These are phyloP conservation scores for Aureobasidium sp. DNA, from an alignment of 2,329 filamentous ascomycete species.

Conservation along the genomic window DNA sequence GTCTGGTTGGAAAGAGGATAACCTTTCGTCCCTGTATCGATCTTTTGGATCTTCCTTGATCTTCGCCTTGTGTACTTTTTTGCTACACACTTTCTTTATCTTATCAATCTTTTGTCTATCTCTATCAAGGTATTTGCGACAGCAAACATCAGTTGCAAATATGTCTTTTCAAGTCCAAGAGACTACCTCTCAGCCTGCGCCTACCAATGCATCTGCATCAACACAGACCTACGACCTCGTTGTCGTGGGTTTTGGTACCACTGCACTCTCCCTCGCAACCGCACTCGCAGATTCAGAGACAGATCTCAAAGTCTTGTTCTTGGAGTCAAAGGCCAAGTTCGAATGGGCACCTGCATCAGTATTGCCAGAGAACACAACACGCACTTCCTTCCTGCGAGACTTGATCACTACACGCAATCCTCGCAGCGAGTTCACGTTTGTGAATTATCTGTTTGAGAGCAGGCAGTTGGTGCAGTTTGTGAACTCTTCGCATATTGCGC, in stretches of 20 bases:
- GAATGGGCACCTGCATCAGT: conserved; percentile 19
- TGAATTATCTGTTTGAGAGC: conserved; percentile 26
- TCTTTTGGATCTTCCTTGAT: background rate
- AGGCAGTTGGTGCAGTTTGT: conserved; percentile 24
- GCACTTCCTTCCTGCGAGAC: conserved; percentile 23
- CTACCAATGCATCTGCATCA: background rate
- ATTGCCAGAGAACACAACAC: conserved; percentile 20
- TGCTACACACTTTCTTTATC: background rate
- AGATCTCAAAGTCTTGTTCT: conserved; percentile 19
- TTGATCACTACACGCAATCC: conserved; percentile 25
- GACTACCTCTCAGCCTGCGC: background rate
- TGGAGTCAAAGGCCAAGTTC: conserved; percentile 21
- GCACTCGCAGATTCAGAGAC: conserved; percentile 20
- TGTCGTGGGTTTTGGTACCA: conserved; percentile 23
- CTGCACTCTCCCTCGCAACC: conserved; percentile 22
- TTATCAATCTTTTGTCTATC: conserved; percentile 1
- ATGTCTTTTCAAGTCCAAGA: conserved; percentile 9
- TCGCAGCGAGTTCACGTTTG: conserved; percentile 24
- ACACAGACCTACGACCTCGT: conserved; percentile 18
- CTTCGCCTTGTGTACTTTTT: background rate
- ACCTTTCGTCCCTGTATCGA: background rate
- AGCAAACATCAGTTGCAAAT: background rate
- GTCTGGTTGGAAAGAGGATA: background rate
- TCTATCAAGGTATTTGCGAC: background rate
- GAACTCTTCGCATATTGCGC: conserved; percentile 24